Evolutionary conservation across 148 eudicot species (phyloP).

Genomic region (Salicornia ramosissima): DNA sequence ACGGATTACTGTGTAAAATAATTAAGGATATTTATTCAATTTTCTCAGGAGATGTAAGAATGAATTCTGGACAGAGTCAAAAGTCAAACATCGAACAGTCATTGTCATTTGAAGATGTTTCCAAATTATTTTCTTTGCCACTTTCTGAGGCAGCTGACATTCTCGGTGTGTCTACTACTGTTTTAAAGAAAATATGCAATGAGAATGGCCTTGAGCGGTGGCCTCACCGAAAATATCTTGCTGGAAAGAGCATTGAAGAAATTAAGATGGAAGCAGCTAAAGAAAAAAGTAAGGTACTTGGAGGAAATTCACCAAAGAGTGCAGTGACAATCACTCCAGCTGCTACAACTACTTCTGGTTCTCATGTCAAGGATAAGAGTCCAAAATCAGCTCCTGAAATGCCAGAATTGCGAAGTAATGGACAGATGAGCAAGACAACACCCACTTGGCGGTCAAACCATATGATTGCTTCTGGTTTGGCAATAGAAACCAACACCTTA

Average conservation of each 20-base stretch:
- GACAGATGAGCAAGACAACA: constrained; percentile 32
- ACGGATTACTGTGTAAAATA: background rate
- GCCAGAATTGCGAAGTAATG: constrained; percentile 23
- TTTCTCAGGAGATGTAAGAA: constrained; percentile 15
- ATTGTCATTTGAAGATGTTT: constrained; percentile 47
- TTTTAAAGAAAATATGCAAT: constrained; percentile 45
- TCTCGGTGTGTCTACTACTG: constrained; percentile 46
- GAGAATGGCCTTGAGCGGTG: constrained; percentile 65
- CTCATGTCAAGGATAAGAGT: constrained; percentile 29
- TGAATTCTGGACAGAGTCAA: constrained; percentile 32
- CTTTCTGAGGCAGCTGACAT: constrained; percentile 58
- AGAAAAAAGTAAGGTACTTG: constrained; percentile 34
- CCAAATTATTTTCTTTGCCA: constrained; percentile 45
- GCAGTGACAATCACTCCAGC: constrained; percentile 16
- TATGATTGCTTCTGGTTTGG: constrained; percentile 21
- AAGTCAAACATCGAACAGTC: constrained; percentile 27
- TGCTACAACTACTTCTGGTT: constrained; percentile 17
- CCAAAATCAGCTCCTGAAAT: constrained; percentile 23
- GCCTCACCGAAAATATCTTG: constrained; percentile 55
- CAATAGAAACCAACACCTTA: constrained; percentile 22
- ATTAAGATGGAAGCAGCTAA: constrained; percentile 44
- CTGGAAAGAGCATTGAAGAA: constrained; percentile 57
- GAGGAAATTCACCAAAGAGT: constrained; percentile 30
- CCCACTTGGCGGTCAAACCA: constrained; percentile 29
- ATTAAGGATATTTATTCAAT: background rate